phyloP scores from a whole-genome alignment of 305 asterid genomes.

The Solanum chacoense region DNA sequence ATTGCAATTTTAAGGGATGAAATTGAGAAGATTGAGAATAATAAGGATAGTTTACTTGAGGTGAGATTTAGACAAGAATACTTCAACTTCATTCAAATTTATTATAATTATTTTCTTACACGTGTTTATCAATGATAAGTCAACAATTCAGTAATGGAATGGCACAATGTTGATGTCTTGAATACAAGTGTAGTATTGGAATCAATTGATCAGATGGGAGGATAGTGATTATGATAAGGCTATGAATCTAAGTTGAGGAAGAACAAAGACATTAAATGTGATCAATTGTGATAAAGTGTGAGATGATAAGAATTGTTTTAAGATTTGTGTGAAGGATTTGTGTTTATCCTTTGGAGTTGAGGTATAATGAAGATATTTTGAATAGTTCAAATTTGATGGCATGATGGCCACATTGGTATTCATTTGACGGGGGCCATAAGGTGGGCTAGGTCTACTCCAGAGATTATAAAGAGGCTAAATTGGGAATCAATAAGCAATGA shows the following conservation, averaged over 20 bases:
- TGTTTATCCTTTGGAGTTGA: background rate
- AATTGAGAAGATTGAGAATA: too few relatives aligned
- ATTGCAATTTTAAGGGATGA: too few relatives aligned
- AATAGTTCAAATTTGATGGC: background rate
- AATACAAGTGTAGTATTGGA: too few relatives aligned
- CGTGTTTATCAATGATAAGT: too few relatives aligned
- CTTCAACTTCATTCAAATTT: too few relatives aligned
- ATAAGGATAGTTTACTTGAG: too few relatives aligned
- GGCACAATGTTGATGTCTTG: too few relatives aligned
- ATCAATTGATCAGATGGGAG: background rate
- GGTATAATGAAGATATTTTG: background rate
- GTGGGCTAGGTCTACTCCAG: background rate
- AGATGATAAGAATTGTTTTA: background rate
- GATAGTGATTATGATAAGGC: background rate
- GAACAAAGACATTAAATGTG: background rate
- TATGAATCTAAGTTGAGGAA: background rate
- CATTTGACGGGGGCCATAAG: background rate
- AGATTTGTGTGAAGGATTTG: background rate
- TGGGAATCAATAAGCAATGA: background rate
- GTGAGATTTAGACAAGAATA: too few relatives aligned
- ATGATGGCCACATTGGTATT: background rate
- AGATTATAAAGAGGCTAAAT: background rate
- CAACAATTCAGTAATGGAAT: too few relatives aligned
- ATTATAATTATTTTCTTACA: too few relatives aligned
- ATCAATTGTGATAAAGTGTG: background rate